phyloP scores from a whole-genome alignment of 1,284 basidiomycete species.

The Hortiboletus rubellus region DNA sequence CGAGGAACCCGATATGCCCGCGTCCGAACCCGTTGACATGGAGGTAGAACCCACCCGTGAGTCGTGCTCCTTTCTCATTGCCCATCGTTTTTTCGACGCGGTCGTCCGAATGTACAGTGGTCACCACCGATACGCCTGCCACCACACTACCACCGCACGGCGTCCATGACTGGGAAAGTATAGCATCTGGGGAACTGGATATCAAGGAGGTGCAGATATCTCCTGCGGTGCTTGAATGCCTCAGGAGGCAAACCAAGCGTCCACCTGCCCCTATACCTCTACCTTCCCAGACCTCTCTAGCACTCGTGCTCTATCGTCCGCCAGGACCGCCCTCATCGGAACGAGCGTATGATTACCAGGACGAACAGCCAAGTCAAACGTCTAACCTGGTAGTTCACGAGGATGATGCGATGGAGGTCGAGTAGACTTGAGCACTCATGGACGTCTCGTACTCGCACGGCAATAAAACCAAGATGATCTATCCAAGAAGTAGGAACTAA shows the following conservation, averaged over 20 bases:
- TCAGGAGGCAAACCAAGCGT: conserved; percentile 34
- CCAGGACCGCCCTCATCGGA: conserved; percentile 28
- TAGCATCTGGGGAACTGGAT: conserved; percentile 36
- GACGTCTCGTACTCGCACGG: conserved; percentile 15
- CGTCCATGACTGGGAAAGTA: conserved; percentile 41
- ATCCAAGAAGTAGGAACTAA: conserved; percentile 16
- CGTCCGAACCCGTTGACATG: conserved; percentile 58
- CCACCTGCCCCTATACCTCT: conserved; percentile 21
- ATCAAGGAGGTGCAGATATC: conserved; percentile 38
- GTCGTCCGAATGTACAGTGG: background rate
- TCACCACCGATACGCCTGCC: background rate
- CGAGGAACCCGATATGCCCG: conserved; percentile 44
- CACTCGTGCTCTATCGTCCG: conserved; percentile 60
- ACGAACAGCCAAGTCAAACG: background rate
- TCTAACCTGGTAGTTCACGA: conserved; percentile 18
- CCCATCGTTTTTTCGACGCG: background rate
- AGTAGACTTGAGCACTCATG: conserved; percentile 25
- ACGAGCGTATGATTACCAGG: conserved; percentile 1
- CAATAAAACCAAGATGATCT: conserved; percentile 16
- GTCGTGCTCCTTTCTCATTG: background rate
- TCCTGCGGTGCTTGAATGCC: conserved; percentile 47
- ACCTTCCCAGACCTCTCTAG: conserved; percentile 40
- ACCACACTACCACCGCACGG: background rate
- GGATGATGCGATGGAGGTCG: conserved; percentile 64
- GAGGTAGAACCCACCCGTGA: conserved; percentile 54